A percentile compares a stretch with the other conserved stretches of the same genome.
Conservation (phyloP, 108 stramenopile genomes). For the Cyclotella choctawhatcheeana region DNA sequence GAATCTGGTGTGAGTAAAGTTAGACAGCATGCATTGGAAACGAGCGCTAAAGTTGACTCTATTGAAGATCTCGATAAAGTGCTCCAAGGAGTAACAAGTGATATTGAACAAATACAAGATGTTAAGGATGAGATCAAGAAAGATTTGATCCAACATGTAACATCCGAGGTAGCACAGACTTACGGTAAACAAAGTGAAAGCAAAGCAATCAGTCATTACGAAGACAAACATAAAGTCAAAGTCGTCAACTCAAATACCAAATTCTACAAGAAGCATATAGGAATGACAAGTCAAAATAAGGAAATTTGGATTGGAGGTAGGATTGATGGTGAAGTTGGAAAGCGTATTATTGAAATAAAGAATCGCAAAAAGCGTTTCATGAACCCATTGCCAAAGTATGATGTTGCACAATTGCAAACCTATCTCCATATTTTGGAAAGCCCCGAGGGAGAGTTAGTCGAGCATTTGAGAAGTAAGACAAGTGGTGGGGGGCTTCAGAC, state of each 20-base stretch:
- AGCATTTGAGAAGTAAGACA: not conserved
- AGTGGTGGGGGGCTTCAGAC: not conserved
- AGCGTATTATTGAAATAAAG: not conserved
- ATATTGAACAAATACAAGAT: not conserved
- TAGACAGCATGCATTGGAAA: not conserved
- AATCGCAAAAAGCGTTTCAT: not conserved
- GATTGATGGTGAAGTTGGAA: not conserved
- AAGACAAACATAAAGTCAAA: not conserved
- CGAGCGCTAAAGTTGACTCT: not conserved
- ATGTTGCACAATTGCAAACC: not conserved
- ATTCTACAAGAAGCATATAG: not conserved
- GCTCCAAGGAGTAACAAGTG: not conserved
- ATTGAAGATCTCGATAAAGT: not conserved
- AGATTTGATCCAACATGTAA: not conserved
- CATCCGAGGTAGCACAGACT: not conserved
- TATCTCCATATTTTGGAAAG: not conserved
- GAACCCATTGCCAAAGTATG: not conserved
- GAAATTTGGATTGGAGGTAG: not conserved
- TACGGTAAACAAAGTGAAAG: not conserved
- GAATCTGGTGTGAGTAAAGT: not conserved
- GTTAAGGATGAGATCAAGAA: not conserved
- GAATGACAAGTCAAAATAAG: not conserved
- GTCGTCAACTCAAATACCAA: not conserved
- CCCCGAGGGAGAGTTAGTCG: not conserved
- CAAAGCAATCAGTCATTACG: not conserved